A percentile compares a stretch with the other conserved stretches of the same genome.
Evolutionary conservation across 768 basidiomycete species (phyloP).

Genomic region (Panellus pusillus): DNA sequence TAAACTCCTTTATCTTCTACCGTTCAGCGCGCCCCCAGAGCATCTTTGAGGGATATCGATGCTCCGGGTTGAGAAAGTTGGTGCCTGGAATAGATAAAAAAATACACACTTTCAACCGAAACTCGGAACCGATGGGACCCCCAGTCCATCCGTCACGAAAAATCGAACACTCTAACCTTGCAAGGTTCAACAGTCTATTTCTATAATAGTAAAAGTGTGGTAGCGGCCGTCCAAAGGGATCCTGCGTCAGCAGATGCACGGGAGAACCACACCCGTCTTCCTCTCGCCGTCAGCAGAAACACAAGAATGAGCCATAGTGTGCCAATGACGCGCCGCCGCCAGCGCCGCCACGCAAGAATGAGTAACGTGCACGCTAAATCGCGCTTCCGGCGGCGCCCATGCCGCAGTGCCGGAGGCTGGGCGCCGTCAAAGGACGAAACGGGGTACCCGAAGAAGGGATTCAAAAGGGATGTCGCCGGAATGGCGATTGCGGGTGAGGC

Average conservation of each 20-base stretch:
- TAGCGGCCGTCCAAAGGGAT: conserved; percentile 3
- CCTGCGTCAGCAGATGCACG: not conserved
- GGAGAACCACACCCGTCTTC: conserved; percentile 20
- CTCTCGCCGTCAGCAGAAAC: conserved; percentile 26
- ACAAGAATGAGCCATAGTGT: conserved; percentile 32
- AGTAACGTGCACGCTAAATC: conserved; percentile 65
- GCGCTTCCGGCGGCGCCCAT: conserved; percentile 68
- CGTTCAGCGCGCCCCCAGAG: too few species aligned
- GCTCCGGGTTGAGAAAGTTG: too few species aligned
- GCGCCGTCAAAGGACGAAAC: conserved; percentile 36
- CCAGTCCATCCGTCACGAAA: too few species aligned
- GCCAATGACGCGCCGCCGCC: conserved; percentile 47
- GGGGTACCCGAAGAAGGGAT: conserved; percentile 80
- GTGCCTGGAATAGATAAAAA: too few species aligned
- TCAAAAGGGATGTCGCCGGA: conserved; percentile 53
- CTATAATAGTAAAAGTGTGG: not conserved
- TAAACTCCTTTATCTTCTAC: too few species aligned
- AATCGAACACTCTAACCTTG: too few species aligned
- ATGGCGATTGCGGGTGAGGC: conserved; percentile 7
- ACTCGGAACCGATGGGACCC: too few species aligned
- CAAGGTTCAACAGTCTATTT: not conserved
- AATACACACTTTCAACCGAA: too few species aligned
- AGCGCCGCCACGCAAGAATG: conserved; percentile 65
- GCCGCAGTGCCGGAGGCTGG: conserved; percentile 41
- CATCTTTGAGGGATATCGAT: too few species aligned